phyloP scores from a whole-genome alignment of 441 rosid species.

The Erysimum pusillum region DNA sequence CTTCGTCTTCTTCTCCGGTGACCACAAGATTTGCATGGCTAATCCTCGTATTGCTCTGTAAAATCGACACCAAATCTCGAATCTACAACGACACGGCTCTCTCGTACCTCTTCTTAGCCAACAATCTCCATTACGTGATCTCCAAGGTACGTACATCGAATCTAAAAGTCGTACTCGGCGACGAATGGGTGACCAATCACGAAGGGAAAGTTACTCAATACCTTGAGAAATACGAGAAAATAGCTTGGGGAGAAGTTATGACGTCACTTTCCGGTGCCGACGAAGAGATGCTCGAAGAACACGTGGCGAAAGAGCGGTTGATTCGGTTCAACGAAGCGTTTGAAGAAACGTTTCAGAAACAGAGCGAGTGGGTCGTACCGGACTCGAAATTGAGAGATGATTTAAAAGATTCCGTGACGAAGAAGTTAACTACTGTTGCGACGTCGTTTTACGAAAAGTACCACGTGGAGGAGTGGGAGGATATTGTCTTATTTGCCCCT shows the following conservation, averaged over 20 bases:
- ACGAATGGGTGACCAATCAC: slow-evolving; percentile 71
- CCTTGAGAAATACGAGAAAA: slow-evolving; percentile 68
- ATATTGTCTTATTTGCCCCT: slow-evolving; percentile 53
- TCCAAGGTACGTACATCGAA: slow-evolving; percentile 65
- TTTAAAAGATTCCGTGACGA: slow-evolving; percentile 57
- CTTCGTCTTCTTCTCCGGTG: slow-evolving; percentile 48
- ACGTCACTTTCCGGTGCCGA: slow-evolving; percentile 52
- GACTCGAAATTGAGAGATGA: slow-evolving; percentile 65
- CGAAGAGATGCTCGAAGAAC: slow-evolving; percentile 34
- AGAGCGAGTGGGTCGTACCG: slow-evolving; percentile 64
- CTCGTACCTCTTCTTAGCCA: slow-evolving; percentile 83
- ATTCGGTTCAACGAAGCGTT: slow-evolving; percentile 62
- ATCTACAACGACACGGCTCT: slow-evolving; percentile 70
- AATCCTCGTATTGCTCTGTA: slow-evolving; percentile 74
- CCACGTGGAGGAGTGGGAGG: slow-evolving; percentile 24
- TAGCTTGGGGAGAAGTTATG: slow-evolving; percentile 74
- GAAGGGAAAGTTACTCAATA: slow-evolving; percentile 65
- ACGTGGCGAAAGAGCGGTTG: slow-evolving; percentile 52
- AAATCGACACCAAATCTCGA: slow-evolving; percentile 72
- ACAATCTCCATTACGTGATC: slow-evolving; percentile 81
- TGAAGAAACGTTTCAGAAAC: slow-evolving; percentile 66
- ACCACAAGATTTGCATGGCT: slow-evolving; percentile 73
- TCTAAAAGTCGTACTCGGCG: slow-evolving; percentile 63
- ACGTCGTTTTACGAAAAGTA: slow-evolving; percentile 50
- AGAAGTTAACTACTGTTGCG: slow-evolving; percentile 50